Percentiles rank a stretch among this genome's conserved stretches.
These are phyloP conservation scores for Candolleomyces efflorescens DNA, from an alignment of 768 basidiomycete species.

Conservation along the genomic window DNA sequence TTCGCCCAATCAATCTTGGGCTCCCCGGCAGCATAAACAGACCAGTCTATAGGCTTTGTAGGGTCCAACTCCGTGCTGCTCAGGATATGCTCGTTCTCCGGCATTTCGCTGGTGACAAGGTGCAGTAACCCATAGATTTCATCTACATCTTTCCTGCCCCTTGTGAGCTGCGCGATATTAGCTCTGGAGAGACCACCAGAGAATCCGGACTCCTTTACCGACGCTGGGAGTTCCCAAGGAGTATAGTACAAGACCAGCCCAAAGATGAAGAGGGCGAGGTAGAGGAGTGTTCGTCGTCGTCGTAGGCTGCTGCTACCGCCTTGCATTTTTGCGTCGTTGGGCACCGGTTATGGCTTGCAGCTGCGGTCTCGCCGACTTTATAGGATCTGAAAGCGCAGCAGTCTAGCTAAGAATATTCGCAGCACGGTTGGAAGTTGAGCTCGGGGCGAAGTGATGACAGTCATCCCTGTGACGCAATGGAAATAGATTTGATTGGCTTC, in stretches of 20 bases:
- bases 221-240: constrained; percentile 38
- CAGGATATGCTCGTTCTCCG: constrained; percentile 35
- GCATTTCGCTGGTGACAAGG: constrained; percentile 44
- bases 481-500: no score
- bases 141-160: constrained; percentile 29
- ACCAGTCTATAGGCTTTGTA: constrained; percentile 42
- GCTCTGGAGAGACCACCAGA: constrained; percentile 32
- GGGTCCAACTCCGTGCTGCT: constrained; percentile 41
- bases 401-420: no score
- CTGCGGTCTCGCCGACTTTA: background rate
- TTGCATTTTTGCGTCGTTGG: background rate
- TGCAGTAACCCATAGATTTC: constrained; percentile 74
- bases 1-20: constrained; percentile 38
- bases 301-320: background rate
- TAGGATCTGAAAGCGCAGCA: background rate
- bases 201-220: constrained; percentile 29
- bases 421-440: no score
- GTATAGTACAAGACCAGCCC: constrained; percentile 36
- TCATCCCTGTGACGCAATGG: no score
- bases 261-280: constrained; percentile 31
- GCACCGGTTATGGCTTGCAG: background rate
- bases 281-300: constrained; percentile 34
- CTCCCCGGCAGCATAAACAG: constrained; percentile 51
- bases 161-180: constrained; percentile 33
- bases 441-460: no score